phyloP scores from a whole-genome alignment of 768 basidiomycete genomes.

The Boletus vermiculosoides region DNA sequence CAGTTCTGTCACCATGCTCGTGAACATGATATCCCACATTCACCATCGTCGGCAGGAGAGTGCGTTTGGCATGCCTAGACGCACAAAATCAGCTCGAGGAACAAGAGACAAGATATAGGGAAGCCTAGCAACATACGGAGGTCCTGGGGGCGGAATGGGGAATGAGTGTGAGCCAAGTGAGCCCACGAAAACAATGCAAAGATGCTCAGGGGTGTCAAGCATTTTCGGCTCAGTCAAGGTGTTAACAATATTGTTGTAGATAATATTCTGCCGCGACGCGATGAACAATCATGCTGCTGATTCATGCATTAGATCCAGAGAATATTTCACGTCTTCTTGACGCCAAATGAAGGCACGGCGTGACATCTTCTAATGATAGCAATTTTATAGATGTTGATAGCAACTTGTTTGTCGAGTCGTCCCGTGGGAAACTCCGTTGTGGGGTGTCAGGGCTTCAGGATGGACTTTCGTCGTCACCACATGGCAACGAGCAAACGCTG shows the following conservation, averaged over 20 bases:
- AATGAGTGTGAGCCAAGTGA: not conserved
- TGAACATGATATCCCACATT: not conserved
- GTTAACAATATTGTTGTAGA: too few species aligned
- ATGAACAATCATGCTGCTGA: not conserved
- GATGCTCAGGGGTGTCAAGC: not conserved
- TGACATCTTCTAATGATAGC: not conserved
- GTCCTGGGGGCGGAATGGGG: not conserved
- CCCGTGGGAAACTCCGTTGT: too few species aligned
- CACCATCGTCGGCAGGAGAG: not conserved
- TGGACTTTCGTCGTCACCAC: too few species aligned
- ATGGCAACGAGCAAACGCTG: too few species aligned
- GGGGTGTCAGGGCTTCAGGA: too few species aligned
- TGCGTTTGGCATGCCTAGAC: not conserved
- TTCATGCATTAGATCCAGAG: not conserved
- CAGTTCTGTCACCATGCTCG: not conserved
- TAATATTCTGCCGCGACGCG: too few species aligned
- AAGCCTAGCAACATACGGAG: not conserved
- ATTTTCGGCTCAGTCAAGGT: too few species aligned
- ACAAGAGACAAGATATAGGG: not conserved
- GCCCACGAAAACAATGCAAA: too few species aligned
- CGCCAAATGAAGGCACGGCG: not conserved
- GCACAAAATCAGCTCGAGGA: not conserved
- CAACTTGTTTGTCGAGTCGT: too few species aligned
- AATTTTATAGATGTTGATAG: not conserved
- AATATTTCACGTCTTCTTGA: not conserved